A percentile compares a stretch with the other conserved stretches of the same genome.
These are phyloP conservation scores for Allomyces arbusculus DNA, from an alignment of 192 early-diverging fungal genomes.

Conservation along the genomic window DNA sequence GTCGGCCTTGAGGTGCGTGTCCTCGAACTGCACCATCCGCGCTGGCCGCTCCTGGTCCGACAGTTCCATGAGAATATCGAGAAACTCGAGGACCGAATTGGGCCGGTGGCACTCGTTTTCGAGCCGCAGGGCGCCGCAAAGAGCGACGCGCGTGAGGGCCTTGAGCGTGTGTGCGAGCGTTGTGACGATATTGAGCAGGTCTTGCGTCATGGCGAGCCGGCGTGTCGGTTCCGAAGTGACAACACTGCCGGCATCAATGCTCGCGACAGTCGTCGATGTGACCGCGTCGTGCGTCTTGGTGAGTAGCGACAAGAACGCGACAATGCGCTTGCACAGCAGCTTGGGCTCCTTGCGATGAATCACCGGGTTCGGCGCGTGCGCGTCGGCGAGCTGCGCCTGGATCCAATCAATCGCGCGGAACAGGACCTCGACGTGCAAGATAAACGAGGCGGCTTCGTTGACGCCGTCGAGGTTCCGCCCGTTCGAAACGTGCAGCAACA, in stretches of 20 bases:
- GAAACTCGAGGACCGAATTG: constrained; percentile 15
- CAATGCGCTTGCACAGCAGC: constrained; percentile 84
- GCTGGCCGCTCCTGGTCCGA: constrained; percentile 25
- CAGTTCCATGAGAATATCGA: constrained; percentile 56
- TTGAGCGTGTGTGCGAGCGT: constrained; percentile 83
- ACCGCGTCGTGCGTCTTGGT: constrained; percentile 33
- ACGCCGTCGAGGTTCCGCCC: constrained; percentile 62
- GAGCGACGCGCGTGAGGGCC: constrained; percentile 68
- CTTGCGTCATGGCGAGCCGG: constrained; percentile 48
- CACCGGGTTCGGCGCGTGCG: constrained; percentile 22
- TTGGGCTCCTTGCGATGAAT: constrained; percentile 46
- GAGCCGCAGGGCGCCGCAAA: constrained; percentile 62
- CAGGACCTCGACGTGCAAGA: constrained; percentile 78
- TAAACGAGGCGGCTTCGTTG: constrained; percentile 61
- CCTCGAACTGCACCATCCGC: constrained; percentile 10
- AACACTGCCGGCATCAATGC: constrained; percentile 4
- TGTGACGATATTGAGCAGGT: constrained; percentile 73
- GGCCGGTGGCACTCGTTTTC: constrained; percentile 17
- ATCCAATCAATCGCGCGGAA: constrained; percentile 77
- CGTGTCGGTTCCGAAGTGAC: constrained; percentile 22
- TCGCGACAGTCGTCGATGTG: no score
- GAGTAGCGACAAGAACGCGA: constrained; percentile 81
- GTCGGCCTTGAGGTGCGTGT: constrained; percentile 50
- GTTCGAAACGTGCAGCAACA: constrained; percentile 77
- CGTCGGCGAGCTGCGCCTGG: constrained; percentile 43